These are phyloP conservation scores for Gleditsia sinensis DNA, from an alignment of 306 rosid genomes.

Conservation along the genomic window DNA sequence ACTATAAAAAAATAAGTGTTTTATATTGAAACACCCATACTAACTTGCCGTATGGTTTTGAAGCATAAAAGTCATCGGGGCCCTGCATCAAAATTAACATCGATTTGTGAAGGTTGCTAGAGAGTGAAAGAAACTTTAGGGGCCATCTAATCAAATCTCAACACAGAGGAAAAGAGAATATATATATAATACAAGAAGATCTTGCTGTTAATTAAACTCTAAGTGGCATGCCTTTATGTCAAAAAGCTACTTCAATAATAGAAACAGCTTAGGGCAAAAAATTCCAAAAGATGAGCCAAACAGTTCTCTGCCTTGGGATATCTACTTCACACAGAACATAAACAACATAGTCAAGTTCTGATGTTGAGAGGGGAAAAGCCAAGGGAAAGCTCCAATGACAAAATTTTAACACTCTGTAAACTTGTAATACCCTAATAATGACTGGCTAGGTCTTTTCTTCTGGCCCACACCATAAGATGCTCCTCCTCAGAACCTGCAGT, in stretches of 20 bases:
- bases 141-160: constrained; percentile 51
- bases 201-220: constrained; percentile 9
- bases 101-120: constrained; percentile 32
- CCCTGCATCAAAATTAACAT: constrained; percentile 18
- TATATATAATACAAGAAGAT: constrained; percentile 23
- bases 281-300: constrained; percentile 40
- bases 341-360: constrained; percentile 31
- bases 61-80: constrained; percentile 35
- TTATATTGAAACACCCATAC: background rate
- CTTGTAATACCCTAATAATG: constrained; percentile 32
- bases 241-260: constrained; percentile 41
- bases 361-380: constrained; percentile 28
- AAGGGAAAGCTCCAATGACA: constrained; percentile 38
- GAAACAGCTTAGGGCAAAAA: constrained; percentile 30
- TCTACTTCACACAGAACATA: constrained; percentile 34
- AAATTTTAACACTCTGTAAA: background rate
- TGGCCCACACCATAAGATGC: constrained; percentile 36
- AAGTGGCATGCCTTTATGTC: constrained; percentile 34
- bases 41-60: constrained; percentile 10
- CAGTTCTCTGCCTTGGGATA: constrained; percentile 34
- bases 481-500: too few relatives aligned
- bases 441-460: constrained; percentile 33
- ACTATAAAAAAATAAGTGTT: background rate
- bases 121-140: constrained; percentile 41
- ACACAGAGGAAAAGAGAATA: constrained; percentile 15